phyloP scores from a whole-genome alignment of 129 eudicot species.

The Deinandra increscens region DNA sequence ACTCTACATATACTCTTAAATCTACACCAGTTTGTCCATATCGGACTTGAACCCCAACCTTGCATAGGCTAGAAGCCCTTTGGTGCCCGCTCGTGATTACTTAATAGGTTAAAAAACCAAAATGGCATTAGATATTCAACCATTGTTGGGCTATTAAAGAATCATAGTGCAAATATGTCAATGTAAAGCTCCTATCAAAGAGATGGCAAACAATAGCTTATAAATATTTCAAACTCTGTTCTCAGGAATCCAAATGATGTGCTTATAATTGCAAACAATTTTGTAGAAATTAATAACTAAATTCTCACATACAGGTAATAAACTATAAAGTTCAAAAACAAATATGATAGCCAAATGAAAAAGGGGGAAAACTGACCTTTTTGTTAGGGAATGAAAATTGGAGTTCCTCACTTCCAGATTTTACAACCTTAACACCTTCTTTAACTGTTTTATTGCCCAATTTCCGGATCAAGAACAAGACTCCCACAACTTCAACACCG shows the following conservation, averaged over 20 bases:
- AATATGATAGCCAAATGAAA: not conserved
- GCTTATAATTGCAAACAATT: too few relatives aligned
- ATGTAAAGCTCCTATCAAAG: not conserved
- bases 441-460: conserved; percentile 31
- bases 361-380: conserved; percentile 37
- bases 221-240: too few relatives aligned
- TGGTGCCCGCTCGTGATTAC: not conserved
- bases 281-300: not conserved
- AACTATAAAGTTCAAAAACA: not conserved
- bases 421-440: conserved; percentile 25
- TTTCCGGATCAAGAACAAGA: conserved; percentile 39
- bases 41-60: too few relatives aligned
- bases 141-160: not conserved
- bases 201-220: not conserved
- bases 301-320: too few relatives aligned
- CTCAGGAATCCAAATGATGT: too few relatives aligned
- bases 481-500: conserved; percentile 45
- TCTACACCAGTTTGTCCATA: too few relatives aligned
- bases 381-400: conserved; percentile 39
- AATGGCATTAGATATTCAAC: not conserved
- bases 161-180: not conserved
- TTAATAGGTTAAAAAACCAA: not conserved
- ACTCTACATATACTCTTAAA: too few relatives aligned
- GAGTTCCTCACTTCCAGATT: conserved; percentile 28
- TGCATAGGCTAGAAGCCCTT: too few relatives aligned